Conservation (phyloP, 2,329 filamentous ascomycete genomes). For the Leptosphaerulina australis region DNA sequence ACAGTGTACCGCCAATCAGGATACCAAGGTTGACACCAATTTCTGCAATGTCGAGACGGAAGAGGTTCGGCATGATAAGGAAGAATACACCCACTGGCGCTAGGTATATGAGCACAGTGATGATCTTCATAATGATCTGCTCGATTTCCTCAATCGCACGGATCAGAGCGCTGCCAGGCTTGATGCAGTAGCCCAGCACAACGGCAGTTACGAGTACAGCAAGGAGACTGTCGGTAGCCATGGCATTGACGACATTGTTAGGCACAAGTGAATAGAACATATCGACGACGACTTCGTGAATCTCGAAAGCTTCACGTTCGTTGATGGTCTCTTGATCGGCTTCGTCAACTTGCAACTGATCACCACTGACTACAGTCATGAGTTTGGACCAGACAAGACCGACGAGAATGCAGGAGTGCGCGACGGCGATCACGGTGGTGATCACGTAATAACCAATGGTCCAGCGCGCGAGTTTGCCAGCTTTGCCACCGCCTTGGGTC, state of each 20-base stretch:
- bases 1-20: slow-evolving; percentile 56
- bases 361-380: slow-evolving; percentile 50
- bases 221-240: slow-evolving; percentile 57
- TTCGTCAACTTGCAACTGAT: slow-evolving; percentile 40
- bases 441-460: slow-evolving; percentile 58
- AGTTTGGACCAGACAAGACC: slow-evolving; percentile 56
- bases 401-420: slow-evolving; percentile 55
- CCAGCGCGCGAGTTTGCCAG: slow-evolving; percentile 54
- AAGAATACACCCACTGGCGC: slow-evolving; percentile 62
- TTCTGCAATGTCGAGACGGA: slow-evolving; percentile 55
- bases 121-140: slow-evolving; percentile 54
- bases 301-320: slow-evolving; percentile 43
- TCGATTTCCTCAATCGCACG: slow-evolving; percentile 57
- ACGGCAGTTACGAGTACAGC: slow-evolving; percentile 56
- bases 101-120: slow-evolving; percentile 57
- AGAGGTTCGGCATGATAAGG: slow-evolving; percentile 59
- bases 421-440: slow-evolving; percentile 59
- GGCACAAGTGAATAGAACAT: slow-evolving; percentile 60
- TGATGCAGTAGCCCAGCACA: slow-evolving; percentile 56
- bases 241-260: slow-evolving; percentile 55
- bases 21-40: slow-evolving; percentile 59
- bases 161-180: slow-evolving; percentile 51
- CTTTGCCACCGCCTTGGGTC: slow-evolving; percentile 50
- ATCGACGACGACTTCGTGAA: slow-evolving; percentile 55
- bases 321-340: slow-evolving; percentile 43